These are phyloP conservation scores for Sugiyamaella marilandica DNA, from an alignment of 805 yeast species.

Conservation along the genomic window DNA sequence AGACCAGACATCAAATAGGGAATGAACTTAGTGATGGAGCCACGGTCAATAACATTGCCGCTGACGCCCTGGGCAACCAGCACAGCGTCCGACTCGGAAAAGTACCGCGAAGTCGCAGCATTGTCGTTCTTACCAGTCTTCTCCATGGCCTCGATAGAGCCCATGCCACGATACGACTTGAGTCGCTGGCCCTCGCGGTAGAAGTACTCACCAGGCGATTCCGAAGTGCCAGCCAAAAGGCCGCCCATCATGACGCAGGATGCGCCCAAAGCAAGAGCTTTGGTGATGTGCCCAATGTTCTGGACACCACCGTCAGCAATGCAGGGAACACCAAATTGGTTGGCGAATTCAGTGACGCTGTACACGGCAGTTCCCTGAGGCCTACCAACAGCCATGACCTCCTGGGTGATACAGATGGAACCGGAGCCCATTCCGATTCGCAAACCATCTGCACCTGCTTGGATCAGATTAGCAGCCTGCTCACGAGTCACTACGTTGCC, in stretches of 20 bases:
- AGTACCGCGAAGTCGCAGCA: constrained; percentile 97
- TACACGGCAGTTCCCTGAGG: constrained; percentile 99
- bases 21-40: constrained; percentile 86
- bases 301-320: constrained; percentile 99
- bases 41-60: constrained; percentile 95
- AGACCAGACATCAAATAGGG: constrained; percentile 94
- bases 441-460: constrained; percentile 95
- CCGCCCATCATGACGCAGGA: constrained; percentile 99
- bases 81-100: constrained; percentile 91
- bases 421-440: constrained; percentile 99
- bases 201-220: constrained; percentile 97
- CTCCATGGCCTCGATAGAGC: constrained; percentile 98
- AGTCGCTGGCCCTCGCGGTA: constrained; percentile 97
- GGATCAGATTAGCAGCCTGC: constrained; percentile 93
- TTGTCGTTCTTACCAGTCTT: constrained; percentile 80
- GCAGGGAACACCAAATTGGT: constrained; percentile 95
- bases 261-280: constrained; percentile 95
- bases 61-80: constrained; percentile 99
- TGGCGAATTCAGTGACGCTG: constrained; percentile 89
- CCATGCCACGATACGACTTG: constrained; percentile 99
- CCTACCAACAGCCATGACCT: constrained; percentile 99
- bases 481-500: constrained; percentile 99
- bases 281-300: constrained; percentile 96
- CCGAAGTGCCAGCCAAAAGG: constrained; percentile 96
- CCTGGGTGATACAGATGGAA: constrained; percentile 98